A percentile compares a stretch with the other conserved stretches of the same genome.
These are phyloP conservation scores for Ophiocordyceps camponoti-rufipedis DNA, from an alignment of 2,329 filamentous ascomycete species.

Conservation along the genomic window DNA sequence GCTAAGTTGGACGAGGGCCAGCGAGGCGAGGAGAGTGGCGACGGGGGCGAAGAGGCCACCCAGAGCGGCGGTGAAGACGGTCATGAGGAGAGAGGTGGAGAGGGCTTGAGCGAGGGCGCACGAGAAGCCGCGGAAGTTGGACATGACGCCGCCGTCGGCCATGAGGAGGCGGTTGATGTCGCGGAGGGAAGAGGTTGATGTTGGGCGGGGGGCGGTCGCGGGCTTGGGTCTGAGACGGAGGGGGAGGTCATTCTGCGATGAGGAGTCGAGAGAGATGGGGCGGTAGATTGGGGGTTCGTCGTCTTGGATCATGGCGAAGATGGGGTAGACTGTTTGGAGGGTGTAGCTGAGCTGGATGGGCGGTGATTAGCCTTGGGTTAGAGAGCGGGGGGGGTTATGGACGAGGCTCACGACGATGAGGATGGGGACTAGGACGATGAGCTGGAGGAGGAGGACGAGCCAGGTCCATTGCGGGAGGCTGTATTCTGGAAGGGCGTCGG, in stretches of 20 bases:
- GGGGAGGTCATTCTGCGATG: constrained; percentile 12
- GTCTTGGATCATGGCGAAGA: constrained; percentile 40
- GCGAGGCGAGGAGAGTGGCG: constrained; percentile 32
- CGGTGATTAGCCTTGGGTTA: neutral
- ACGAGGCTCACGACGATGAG: constrained; percentile 21
- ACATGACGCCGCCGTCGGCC: constrained; percentile 41
- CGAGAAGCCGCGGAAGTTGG: constrained; percentile 51
- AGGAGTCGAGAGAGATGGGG: constrained; percentile 22
- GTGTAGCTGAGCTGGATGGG: constrained; percentile 28
- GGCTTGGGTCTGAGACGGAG: constrained; percentile 4
- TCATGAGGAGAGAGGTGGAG: constrained; percentile 17
- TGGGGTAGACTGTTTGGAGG: constrained; percentile 28
- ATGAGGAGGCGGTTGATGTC: constrained; percentile 36
- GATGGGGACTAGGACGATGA: constrained; percentile 26
- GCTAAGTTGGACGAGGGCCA: constrained; percentile 48
- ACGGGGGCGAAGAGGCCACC: constrained; percentile 23
- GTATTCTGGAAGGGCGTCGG: constrained; percentile 6
- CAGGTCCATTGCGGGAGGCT: constrained; percentile 21
- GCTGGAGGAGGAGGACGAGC: constrained; percentile 19
- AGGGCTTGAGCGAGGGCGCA: constrained; percentile 24
- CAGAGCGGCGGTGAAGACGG: constrained; percentile 24
- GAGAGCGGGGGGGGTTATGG: neutral
- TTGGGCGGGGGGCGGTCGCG: neutral
- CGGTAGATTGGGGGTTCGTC: constrained; percentile 36
- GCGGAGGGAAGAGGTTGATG: constrained; percentile 27